Evolutionary conservation across 805 yeast species (phyloP).

Genomic region (Grigorovia humatica): DNA sequence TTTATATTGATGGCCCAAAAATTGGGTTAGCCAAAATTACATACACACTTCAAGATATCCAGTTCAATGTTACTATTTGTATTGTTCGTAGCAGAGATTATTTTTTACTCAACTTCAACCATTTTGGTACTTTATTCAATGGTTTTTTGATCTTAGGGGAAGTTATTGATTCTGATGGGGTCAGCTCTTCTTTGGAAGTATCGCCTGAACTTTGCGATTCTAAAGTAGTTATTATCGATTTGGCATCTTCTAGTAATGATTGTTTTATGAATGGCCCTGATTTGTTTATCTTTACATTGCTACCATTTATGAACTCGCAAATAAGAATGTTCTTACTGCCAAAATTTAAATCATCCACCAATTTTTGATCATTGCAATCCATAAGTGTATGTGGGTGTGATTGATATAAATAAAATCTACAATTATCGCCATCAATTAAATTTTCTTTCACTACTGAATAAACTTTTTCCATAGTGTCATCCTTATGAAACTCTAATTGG

Average conservation of each 20-base stretch:
- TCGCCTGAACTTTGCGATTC: not conserved
- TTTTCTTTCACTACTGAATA: conserved; percentile 24
- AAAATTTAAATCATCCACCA: conserved; percentile 33
- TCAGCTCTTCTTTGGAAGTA: not conserved
- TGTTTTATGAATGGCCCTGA: conserved; percentile 24
- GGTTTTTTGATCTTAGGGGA: conserved; percentile 4
- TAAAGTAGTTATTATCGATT: conserved; percentile 25
- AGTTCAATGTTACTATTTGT: no score
- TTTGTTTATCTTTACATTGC: not conserved
- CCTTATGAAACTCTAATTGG: conserved; percentile 39
- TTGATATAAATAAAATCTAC: conserved; percentile 32
- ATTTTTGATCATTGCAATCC: conserved; percentile 16
- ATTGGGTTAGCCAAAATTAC: no score
- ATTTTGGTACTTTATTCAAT: conserved; percentile 29
- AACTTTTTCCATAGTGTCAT: conserved; percentile 30
- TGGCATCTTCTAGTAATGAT: conserved; percentile 25
- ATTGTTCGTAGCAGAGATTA: conserved; percentile 6
- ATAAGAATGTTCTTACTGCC: conserved; percentile 38
- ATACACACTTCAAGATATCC: no score
- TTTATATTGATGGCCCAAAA: no score
- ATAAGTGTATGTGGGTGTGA: conserved; percentile 40
- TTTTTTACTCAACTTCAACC: conserved; percentile 33
- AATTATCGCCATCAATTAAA: conserved; percentile 22
- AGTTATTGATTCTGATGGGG: not conserved
- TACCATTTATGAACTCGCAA: conserved; percentile 20